Base-by-base conservation (phyloP, 2,329 filamentous ascomycete genomes). In the Calycina marina region DNA sequence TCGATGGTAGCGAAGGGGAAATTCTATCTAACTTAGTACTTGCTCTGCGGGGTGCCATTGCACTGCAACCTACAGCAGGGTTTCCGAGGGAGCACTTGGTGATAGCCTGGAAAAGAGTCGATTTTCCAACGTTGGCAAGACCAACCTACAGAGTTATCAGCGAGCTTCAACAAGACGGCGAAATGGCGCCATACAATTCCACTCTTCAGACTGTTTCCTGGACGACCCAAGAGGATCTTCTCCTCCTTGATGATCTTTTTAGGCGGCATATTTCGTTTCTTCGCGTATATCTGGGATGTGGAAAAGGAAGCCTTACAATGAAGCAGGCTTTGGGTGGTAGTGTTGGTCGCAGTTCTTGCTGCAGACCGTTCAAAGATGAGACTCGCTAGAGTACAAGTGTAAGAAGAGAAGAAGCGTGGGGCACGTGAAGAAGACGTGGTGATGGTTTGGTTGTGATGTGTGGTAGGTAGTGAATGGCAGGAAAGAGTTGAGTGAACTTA, bases 1-100 rank as follows among this genome's bases (percentile, higher is more conserved):
- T 98, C 86, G 60, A 98, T 98, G 52, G 90, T 98, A 55, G 90
- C 90, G 67, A 93, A 98, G 35, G 90, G 90, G 58, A 96, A 98
- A 66, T 98, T 98, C 77, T 83, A 55, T 17, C 25, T 32, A n/a
- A n/a, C n/a, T n/a, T n/a, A n/a, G n/a, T n/a, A n/a, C n/a, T n/a
- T n/a, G n/a, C n/a, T n/a, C n/a, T n/a, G n/a, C n/a, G n/a, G n/a
- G n/a, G n/a, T n/a, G n/a, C n/a, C n/a, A n/a, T n/a, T n/a, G 46
- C 46, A 44, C 47, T 47, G 50, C 39, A 34, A 69, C 74, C 60
- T 69, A 83, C 77, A 66, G 90, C 90, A 51, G 92, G 92, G 67
- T 96, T 98, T 63, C 92, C 90, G 53, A 98, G 77, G 45, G 76
- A 75, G 61, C 80, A 93, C 69, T 94, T 96, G 56, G 90, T 98